Percentiles rank a stretch among this genome's conserved stretches.
Evolutionary conservation across 768 basidiomycete genomes (phyloP).

Genomic region (Lactifluus subvellereus): DNA sequence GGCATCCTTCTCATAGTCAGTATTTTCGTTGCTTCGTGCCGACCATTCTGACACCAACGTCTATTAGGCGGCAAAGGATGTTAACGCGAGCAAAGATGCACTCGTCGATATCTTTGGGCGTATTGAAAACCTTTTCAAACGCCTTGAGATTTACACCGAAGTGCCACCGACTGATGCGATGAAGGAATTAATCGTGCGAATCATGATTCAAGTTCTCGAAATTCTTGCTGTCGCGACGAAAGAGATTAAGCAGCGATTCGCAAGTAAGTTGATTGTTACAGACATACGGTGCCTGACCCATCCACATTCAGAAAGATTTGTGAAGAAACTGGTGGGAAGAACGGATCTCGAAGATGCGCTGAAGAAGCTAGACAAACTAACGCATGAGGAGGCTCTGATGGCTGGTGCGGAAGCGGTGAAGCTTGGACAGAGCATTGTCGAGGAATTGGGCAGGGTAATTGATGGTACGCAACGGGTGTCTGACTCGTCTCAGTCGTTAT

Average conservation of each 20-base stretch:
- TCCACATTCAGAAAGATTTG: background rate
- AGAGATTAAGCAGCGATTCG: background rate
- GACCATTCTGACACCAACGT: background rate
- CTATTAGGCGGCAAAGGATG: too few species aligned
- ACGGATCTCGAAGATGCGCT: background rate
- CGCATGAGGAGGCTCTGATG: background rate
- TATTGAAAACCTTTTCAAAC: too few species aligned
- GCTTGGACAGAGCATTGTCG: background rate
- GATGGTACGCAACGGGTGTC: background rate
- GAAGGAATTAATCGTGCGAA: background rate
- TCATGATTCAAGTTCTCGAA: too few species aligned
- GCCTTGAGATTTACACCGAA: too few species aligned
- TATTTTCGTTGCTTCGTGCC: too few species aligned
- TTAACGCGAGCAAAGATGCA: too few species aligned
- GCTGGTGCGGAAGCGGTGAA: background rate
- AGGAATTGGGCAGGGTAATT: background rate
- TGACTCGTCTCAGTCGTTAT: too few species aligned
- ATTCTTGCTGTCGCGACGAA: too few species aligned
- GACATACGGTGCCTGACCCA: background rate
- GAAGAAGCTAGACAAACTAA: background rate
- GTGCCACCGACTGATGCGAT: too few species aligned
- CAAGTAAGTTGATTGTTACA: background rate
- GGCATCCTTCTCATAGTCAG: background rate
- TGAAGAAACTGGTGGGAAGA: background rate
- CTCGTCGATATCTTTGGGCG: too few species aligned